These are phyloP conservation scores for Epipyxis sp. DNA, from an alignment of 108 stramenopile species.

Conservation along the genomic window DNA sequence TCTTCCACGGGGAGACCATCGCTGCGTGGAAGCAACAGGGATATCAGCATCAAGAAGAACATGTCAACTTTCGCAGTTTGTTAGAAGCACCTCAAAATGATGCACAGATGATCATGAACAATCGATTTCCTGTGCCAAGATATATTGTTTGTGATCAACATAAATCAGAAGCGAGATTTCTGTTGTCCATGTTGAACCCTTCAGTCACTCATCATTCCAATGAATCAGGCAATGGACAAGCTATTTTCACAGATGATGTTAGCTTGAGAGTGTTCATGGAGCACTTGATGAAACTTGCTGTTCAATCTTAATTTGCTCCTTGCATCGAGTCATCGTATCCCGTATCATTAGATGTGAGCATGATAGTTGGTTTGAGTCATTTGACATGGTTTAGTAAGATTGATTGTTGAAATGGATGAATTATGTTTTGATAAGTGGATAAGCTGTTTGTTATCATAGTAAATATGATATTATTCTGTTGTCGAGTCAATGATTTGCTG, in stretches of 20 bases:
- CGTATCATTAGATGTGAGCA: neutral
- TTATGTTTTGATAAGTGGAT: no score
- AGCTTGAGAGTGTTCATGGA: constrained; percentile 98
- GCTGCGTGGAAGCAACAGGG: constrained; percentile 96
- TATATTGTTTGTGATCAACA: constrained; percentile 99
- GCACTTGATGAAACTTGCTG: constrained; percentile 72
- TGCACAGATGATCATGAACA: constrained; percentile 95
- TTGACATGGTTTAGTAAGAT: no score
- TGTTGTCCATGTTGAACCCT: constrained; percentile 98
- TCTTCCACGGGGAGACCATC: constrained; percentile 98
- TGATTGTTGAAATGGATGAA: no score
- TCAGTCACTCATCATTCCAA: constrained; percentile 87
- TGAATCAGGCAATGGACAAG: constrained; percentile 61
- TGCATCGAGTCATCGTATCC: no score
- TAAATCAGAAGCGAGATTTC: constrained; percentile 94
- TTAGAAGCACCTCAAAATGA: constrained; percentile 92
- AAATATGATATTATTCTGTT: no score
- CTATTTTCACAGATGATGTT: constrained; percentile 97
- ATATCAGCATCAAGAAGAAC: constrained; percentile 94
- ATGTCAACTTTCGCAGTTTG: constrained; percentile 82
- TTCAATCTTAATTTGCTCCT: constrained; percentile 41
- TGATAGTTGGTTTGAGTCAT: neutral
- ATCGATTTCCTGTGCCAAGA: constrained; percentile 90
- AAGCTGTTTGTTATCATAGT: no score
- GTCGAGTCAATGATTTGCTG: no score